Evolutionary conservation across 345 rosid genomes (phyloP).

Genomic region (Excoecaria agallocha): DNA sequence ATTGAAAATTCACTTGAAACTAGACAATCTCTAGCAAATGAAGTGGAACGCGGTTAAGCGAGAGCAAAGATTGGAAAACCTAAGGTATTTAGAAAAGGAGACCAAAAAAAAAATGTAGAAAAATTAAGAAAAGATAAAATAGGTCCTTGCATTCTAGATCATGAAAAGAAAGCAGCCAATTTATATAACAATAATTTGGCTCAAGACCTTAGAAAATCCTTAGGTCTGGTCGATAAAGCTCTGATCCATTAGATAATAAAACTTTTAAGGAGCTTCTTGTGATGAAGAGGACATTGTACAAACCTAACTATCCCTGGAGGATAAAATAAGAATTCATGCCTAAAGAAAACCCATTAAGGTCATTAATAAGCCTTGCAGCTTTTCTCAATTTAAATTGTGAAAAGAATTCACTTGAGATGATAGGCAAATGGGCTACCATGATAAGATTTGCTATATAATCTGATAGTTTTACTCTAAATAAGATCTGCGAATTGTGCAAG

Average conservation of each 20-base stretch:
- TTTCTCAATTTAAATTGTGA: not conserved
- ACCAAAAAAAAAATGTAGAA: too few relatives aligned
- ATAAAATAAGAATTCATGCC: not conserved
- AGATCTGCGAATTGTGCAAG: not conserved
- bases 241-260: too few relatives aligned
- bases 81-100: too few relatives aligned
- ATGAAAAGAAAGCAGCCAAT: not conserved
- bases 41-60: too few relatives aligned
- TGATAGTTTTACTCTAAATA: not conserved
- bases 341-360: not conserved
- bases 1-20: too few relatives aligned
- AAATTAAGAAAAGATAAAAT: not conserved
- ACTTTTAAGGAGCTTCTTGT: too few relatives aligned
- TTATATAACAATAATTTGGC: not conserved
- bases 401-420: not conserved
- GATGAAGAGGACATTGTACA: too few relatives aligned
- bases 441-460: not conserved
- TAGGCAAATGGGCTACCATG: not conserved
- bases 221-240: too few relatives aligned
- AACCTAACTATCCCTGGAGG: not conserved
- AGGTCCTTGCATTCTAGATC: not conserved
- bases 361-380: not conserved
- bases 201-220: too few relatives aligned
- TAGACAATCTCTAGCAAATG: too few relatives aligned
- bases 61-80: too few relatives aligned